phyloP scores from a whole-genome alignment of 371 early-diverging fungal species.

The Mortierella sp. region DNA sequence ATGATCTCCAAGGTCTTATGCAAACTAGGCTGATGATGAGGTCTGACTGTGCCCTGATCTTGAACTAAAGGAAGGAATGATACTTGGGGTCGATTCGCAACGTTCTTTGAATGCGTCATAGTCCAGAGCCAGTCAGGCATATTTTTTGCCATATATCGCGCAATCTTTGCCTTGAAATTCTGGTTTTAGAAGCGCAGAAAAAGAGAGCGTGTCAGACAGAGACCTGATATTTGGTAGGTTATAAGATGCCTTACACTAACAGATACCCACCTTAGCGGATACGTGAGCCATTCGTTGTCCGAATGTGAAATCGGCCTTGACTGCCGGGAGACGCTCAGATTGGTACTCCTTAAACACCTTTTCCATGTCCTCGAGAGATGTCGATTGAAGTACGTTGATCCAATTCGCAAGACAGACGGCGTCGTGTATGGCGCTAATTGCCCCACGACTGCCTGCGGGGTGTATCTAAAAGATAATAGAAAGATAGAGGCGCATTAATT shows the following conservation, averaged over 20 bases:
- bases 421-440: constrained; percentile 12
- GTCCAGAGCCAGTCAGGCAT: constrained; percentile 8
- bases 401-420: constrained; percentile 11
- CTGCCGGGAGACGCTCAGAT: constrained; percentile 4
- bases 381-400: neutral
- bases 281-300: constrained; percentile 10
- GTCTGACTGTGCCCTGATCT: constrained; percentile 9
- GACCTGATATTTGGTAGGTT: no score
- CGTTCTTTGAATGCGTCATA: neutral
- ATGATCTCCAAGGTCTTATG: constrained; percentile 13
- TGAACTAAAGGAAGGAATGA: constrained; percentile 11
- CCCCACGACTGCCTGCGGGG: constrained; percentile 1
- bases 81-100: constrained; percentile 4
- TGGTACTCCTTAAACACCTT: constrained; percentile 4
- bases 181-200: neutral
- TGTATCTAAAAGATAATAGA: neutral
- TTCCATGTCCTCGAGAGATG: neutral
- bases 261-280: constrained; percentile 2
- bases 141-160: constrained; percentile 3
- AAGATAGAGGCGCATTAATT: neutral
- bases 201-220: no score
- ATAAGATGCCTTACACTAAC: no score
- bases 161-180: constrained; percentile 1
- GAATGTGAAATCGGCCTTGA: neutral
- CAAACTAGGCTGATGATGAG: constrained; percentile 3